phyloP scores from a whole-genome alignment of 1,284 basidiomycete species.

The Ganoderma sp. region DNA sequence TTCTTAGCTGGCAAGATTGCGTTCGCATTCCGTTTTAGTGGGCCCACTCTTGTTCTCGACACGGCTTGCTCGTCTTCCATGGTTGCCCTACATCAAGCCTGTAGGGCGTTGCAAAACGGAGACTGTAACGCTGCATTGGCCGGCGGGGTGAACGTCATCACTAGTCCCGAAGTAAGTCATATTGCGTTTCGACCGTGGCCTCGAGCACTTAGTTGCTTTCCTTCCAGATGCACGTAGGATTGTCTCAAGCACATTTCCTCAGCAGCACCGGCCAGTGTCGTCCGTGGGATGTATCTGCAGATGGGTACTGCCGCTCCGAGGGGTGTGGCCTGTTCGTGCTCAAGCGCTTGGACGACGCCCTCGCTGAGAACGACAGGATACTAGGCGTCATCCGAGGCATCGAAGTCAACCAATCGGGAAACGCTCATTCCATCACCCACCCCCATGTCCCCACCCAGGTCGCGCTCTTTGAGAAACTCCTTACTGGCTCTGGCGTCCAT shows the following conservation, averaged over 20 bases:
- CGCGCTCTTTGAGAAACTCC: slow-evolving; percentile 55
- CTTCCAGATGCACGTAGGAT: slow-evolving; percentile 67
- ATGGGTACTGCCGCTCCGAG: slow-evolving; percentile 76
- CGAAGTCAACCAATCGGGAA: slow-evolving; percentile 73
- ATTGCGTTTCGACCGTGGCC: not conserved
- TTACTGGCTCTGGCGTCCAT: slow-evolving; percentile 53
- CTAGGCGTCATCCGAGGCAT: slow-evolving; percentile 70
- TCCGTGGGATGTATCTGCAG: slow-evolving; percentile 71
- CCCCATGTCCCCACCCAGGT: slow-evolving; percentile 69
- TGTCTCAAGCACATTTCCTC: slow-evolving; percentile 73
- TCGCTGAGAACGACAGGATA: slow-evolving; percentile 67
- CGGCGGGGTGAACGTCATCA: slow-evolving; percentile 75
- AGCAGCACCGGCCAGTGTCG: slow-evolving; percentile 71
- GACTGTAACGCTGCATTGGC: slow-evolving; percentile 74
- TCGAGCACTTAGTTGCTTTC: not conserved
- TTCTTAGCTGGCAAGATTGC: slow-evolving; percentile 76
- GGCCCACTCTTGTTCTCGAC: slow-evolving; percentile 72
- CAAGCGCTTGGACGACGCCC: slow-evolving; percentile 70
- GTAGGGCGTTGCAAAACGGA: slow-evolving; percentile 61
- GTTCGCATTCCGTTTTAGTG: slow-evolving; percentile 67
- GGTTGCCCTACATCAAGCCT: slow-evolving; percentile 71
- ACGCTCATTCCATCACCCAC: slow-evolving; percentile 70
- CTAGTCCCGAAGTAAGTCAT: slow-evolving; percentile 68
- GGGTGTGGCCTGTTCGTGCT: slow-evolving; percentile 75
- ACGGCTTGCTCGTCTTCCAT: slow-evolving; percentile 76